These are phyloP conservation scores for Stagonosporopsis tanaceti DNA, from an alignment of 2,329 filamentous ascomycete species.

Conservation along the genomic window DNA sequence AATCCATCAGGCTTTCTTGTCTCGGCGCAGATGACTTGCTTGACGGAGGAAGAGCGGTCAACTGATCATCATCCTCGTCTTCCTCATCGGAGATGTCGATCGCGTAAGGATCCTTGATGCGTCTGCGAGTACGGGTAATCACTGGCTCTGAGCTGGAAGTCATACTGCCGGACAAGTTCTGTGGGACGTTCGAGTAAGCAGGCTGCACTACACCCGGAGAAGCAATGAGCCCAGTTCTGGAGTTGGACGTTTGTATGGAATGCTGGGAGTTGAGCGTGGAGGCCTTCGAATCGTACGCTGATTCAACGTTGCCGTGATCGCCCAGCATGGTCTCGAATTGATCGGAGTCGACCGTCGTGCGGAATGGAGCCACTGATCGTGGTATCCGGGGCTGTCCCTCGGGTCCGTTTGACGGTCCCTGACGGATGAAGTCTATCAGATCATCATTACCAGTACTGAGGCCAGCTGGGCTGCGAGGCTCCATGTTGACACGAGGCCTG, in stretches of 20 bases:
- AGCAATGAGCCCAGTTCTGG: constrained; percentile 72
- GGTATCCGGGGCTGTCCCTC: constrained; percentile 76
- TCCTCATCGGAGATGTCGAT: constrained; percentile 69
- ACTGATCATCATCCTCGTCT: constrained; percentile 57
- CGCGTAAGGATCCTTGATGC: constrained; percentile 90
- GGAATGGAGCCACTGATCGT: constrained; percentile 83
- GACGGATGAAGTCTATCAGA: constrained; percentile 92
- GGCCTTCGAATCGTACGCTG: constrained; percentile 46
- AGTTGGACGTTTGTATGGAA: constrained; percentile 72
- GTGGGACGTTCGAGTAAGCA: constrained; percentile 47
- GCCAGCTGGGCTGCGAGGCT: constrained; percentile 72
- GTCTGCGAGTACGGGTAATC: constrained; percentile 76
- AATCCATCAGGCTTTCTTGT: constrained; percentile 73
- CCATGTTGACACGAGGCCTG: constrained; percentile 45
- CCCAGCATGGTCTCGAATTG: constrained; percentile 63
- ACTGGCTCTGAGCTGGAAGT: constrained; percentile 54
- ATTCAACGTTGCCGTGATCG: constrained; percentile 43
- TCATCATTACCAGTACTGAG: constrained; percentile 77
- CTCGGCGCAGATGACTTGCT: constrained; percentile 22
- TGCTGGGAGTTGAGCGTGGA: constrained; percentile 48
- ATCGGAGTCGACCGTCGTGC: constrained; percentile 85
- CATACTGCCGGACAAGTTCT: constrained; percentile 46
- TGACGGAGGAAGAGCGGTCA: constrained; percentile 55
- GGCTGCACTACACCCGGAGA: constrained; percentile 44
- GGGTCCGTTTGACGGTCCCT: constrained; percentile 73